These are phyloP conservation scores for Sutorius australiensis DNA, from an alignment of 768 basidiomycete genomes.

Conservation along the genomic window DNA sequence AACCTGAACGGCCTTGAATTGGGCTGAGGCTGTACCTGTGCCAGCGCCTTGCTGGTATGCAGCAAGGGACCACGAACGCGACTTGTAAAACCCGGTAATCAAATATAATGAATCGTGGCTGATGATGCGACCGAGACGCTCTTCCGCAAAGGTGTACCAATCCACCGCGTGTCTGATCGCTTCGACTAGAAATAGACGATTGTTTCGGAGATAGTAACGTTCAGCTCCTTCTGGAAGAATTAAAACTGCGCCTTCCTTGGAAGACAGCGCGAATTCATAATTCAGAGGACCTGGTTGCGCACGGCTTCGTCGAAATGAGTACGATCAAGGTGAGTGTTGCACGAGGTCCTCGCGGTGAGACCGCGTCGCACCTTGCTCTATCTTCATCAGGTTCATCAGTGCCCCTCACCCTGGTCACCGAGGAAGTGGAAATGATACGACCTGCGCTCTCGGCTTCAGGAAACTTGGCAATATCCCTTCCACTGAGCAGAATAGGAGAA, in stretches of 20 bases:
- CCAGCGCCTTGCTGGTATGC: conserved; percentile 2
- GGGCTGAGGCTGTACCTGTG: background rate
- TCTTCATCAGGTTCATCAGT: background rate
- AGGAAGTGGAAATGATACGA: conserved; percentile 13
- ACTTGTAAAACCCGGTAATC: conserved; percentile 15
- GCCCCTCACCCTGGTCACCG: conserved; percentile 1
- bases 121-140: conserved; percentile 14
- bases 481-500: conserved; percentile 12
- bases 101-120: conserved; percentile 24
- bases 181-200: conserved; percentile 17
- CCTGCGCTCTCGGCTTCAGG: conserved; percentile 8
- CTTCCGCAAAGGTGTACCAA: conserved; percentile 30
- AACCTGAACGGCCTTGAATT: conserved; percentile 13
- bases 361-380: background rate
- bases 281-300: background rate
- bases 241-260: conserved; percentile 30
- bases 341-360: background rate
- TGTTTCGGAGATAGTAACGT: conserved; percentile 22
- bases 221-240: conserved; percentile 31
- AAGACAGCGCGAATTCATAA: conserved; percentile 14
- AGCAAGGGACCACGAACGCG: conserved; percentile 29
- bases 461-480: conserved; percentile 10
- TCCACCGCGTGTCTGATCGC: conserved; percentile 18
- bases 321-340: background rate
- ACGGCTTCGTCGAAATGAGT: background rate